Conservation (phyloP, 345 rosid species). For the Sapria himalayana region DNA sequence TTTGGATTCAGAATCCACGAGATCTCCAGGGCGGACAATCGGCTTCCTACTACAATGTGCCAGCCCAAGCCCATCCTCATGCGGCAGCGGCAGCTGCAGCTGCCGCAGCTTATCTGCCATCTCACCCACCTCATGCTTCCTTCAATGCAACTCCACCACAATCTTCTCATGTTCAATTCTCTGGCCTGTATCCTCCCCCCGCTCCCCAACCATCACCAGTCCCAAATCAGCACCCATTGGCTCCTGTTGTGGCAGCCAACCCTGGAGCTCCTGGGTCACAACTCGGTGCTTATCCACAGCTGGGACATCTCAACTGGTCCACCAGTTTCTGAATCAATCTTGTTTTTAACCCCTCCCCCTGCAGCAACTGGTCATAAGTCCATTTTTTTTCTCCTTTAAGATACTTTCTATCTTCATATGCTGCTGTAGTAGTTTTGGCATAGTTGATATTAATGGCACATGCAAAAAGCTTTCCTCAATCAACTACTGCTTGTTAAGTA, state of each 20-base stretch:
- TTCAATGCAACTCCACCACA: slow-evolving; percentile 65
- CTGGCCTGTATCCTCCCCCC: slow-evolving; percentile 43
- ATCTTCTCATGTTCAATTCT: slow-evolving; percentile 84
- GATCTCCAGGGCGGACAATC: slow-evolving; percentile 54
- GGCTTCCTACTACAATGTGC: slow-evolving; percentile 51
- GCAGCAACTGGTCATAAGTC: too few relatives aligned
- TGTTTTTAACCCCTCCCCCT: too few relatives aligned
- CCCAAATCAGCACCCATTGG: slow-evolving; percentile 57
- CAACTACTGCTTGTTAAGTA: too few relatives aligned
- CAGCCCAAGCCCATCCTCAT: too few relatives aligned
- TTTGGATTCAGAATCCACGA: slow-evolving; percentile 83
- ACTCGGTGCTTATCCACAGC: slow-evolving; percentile 78
- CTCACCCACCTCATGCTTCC: slow-evolving; percentile 62
- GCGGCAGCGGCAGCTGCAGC: too few relatives aligned
- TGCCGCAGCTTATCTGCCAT: slow-evolving; percentile 52
- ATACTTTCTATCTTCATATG: too few relatives aligned
- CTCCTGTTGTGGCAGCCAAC: slow-evolving; percentile 61
- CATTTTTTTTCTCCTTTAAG: too few relatives aligned
- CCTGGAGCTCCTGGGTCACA: slow-evolving; percentile 70
- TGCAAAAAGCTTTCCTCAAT: too few relatives aligned
- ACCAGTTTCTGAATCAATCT: slow-evolving; percentile 75
- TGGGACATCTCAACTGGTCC: slow-evolving; percentile 86
- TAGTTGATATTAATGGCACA: too few relatives aligned
- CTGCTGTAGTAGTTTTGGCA: too few relatives aligned
- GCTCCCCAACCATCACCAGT: slow-evolving; percentile 47